A percentile compares a stretch with the other conserved stretches of the same genome.
phyloP scores from a whole-genome alignment of 2,329 filamentous ascomycete genomes.

The Neonectria punicea region DNA sequence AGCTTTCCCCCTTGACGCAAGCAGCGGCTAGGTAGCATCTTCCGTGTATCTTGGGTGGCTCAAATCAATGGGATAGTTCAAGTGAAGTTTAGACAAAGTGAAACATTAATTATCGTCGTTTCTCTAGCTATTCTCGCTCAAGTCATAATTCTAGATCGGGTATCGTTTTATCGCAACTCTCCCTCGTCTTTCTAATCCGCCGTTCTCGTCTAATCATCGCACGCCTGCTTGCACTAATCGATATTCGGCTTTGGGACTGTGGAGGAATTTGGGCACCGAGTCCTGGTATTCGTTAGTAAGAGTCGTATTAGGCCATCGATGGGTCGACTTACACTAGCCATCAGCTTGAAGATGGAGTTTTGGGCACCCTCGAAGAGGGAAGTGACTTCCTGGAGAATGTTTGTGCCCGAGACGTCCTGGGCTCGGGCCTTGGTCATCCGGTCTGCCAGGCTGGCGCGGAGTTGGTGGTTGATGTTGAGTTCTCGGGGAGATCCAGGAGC shows the following conservation, averaged over 20 bases:
- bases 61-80: not conserved
- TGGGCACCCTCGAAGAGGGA: constrained; percentile 92
- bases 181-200: not conserved
- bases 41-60: too few relatives aligned
- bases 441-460: constrained; percentile 91
- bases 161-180: not conserved
- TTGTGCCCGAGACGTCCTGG: constrained; percentile 90
- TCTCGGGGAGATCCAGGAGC: constrained; percentile 96
- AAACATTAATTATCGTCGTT: not conserved
- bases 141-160: not conserved
- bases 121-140: not conserved
- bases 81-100: not conserved
- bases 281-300: constrained; percentile 59
- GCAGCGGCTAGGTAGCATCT: too few relatives aligned
- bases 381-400: constrained; percentile 89
- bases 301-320: not conserved
- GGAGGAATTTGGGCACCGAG: constrained; percentile 77
- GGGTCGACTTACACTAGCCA: constrained; percentile 86
- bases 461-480: constrained; percentile 94
- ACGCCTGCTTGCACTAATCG: constrained; percentile 14
- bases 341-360: constrained; percentile 95
- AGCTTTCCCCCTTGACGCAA: not conserved
- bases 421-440: constrained; percentile 97
- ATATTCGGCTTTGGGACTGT: constrained; percentile 56
- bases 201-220: not conserved